These are phyloP conservation scores for Holtermannia corniformis DNA, from an alignment of 768 basidiomycete genomes.

Conservation along the genomic window DNA sequence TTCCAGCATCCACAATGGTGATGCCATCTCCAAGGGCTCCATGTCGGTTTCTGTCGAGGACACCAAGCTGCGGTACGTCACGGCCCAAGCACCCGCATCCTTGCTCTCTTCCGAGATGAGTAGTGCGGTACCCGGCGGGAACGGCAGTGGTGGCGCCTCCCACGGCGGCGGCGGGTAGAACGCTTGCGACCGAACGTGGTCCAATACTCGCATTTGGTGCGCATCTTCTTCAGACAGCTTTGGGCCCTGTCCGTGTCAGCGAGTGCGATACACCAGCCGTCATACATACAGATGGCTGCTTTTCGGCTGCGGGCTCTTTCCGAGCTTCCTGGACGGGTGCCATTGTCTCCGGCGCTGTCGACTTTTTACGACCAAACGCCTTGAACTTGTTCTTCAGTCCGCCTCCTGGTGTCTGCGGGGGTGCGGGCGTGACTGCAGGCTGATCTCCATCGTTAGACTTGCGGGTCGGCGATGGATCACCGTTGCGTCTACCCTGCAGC, in stretches of 20 bases:
- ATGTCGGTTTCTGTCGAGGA: constrained; percentile 51
- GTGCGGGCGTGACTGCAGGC: constrained; percentile 47
- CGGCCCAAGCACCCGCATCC: constrained; percentile 55
- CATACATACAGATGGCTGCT: constrained; percentile 6
- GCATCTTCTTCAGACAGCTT: constrained; percentile 32
- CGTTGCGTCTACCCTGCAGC: constrained; percentile 7
- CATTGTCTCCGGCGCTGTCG: constrained; percentile 15
- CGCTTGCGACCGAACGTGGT: constrained; percentile 40
- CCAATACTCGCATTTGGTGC: constrained; percentile 39
- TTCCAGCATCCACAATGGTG: constrained; percentile 84
- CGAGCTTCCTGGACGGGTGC: constrained; percentile 16
- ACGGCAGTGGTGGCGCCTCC: constrained; percentile 61
- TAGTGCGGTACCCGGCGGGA: constrained; percentile 56
- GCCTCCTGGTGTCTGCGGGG: constrained; percentile 37
- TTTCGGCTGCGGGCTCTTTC: constrained; percentile 6
- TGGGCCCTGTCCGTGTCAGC: constrained; percentile 9
- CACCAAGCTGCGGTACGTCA: constrained; percentile 65
- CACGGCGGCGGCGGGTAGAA: constrained; percentile 55
- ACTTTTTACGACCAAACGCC: constrained; percentile 47
- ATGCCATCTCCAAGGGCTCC: constrained; percentile 56
- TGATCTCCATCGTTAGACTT: constrained; percentile 3
- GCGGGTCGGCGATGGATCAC: constrained; percentile 6
- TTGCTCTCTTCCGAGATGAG: constrained; percentile 67
- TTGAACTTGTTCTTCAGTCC: constrained; percentile 73
- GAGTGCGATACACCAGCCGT: not conserved